A percentile compares a stretch with the other conserved stretches of the same genome.
phyloP scores from a whole-genome alignment of 2,329 filamentous ascomycete species.

The Aspergillus eucalypticola region DNA sequence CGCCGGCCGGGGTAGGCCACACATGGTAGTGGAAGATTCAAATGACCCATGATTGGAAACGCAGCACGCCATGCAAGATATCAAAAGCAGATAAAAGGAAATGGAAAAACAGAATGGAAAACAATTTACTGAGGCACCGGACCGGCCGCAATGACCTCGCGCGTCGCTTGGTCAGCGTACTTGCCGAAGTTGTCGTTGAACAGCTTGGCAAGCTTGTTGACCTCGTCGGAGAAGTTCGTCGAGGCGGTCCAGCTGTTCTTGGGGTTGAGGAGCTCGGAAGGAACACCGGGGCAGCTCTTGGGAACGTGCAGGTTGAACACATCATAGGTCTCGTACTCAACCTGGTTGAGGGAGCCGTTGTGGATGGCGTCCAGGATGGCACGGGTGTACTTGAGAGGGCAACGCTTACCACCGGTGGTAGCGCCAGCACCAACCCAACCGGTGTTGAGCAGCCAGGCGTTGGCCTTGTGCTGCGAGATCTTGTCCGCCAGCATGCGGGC shows the following conservation, averaged over 20 bases:
- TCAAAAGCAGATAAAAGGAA: slow-evolving; percentile 14
- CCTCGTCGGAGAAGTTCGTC: slow-evolving; percentile 79
- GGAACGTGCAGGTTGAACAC: slow-evolving; percentile 97
- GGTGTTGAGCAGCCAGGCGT: slow-evolving; percentile 98
- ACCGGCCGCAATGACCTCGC: slow-evolving; percentile 67
- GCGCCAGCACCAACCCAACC: slow-evolving; percentile 94
- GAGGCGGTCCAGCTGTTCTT: slow-evolving; percentile 87
- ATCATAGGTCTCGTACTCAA: slow-evolving; percentile 91
- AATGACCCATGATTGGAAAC: slow-evolving; percentile 17
- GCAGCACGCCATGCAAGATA: slow-evolving; percentile 23
- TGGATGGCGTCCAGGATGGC: slow-evolving; percentile 98
- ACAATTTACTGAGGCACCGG: slow-evolving; percentile 33
- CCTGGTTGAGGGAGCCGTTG: slow-evolving; percentile 89
- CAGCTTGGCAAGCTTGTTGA: slow-evolving; percentile 82
- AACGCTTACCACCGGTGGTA: slow-evolving; percentile 90
- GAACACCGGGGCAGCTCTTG: slow-evolving; percentile 84
- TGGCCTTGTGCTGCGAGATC: slow-evolving; percentile 91
- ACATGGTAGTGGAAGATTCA: slow-evolving; percentile 12
- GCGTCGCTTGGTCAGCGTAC: slow-evolving; percentile 80
- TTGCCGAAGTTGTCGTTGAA: slow-evolving; percentile 99
- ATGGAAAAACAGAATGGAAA: slow-evolving; percentile 14
- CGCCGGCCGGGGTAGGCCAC: slow-evolving; percentile 9
- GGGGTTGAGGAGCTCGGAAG: slow-evolving; percentile 90
- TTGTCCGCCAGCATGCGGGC: slow-evolving; percentile 98
- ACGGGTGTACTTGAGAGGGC: slow-evolving; percentile 97